Base-by-base conservation (phyloP, 2,329 filamentous ascomycete genomes). In the Aureobasidium lini region DNA sequence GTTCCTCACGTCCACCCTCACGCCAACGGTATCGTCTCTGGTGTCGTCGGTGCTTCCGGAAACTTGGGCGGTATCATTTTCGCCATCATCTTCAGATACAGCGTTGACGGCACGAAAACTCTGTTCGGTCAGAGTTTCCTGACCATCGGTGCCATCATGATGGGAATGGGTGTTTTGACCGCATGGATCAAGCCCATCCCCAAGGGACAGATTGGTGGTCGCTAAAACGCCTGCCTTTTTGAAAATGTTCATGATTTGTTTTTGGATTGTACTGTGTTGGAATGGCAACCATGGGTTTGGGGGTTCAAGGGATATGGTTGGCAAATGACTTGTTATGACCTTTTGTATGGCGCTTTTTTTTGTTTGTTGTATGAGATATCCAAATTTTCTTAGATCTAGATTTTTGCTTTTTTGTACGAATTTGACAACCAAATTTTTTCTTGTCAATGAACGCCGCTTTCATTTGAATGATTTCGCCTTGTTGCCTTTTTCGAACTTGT, bases 1-100 rank as follows among this genome's bases (percentile, higher is more conserved):
- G 87, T 96, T 28, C 90, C 91, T 3, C 92, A 96, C 69, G 87
- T 95, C 1, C 88, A 92, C 72, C 89, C 90, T 1, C 81, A 81
- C 62, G 89, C 90, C 62, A 96, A 95, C 72, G 91, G 90, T 72
- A 75, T 84, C 59, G 81, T 96, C 6, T 89, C 87, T 1, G 91
- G 91, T 11, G 77, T 89, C 37, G 87, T 90, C 0, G 92, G 92
- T 9, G 90, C 88, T 0, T 79, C 82, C 8, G 91, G 92, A 1
- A 96, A 96, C 68, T 72, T 96, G 9, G 92, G 92, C 4, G 92
- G 92, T 11, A 84, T 96, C 54, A 72, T 95, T 50, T 95, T 94
- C 68, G 87, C 90, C 18, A 83, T 95, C 69, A 84, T 90, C 68
- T 95, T 93, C 78, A 79, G 90, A 52, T 94, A 92, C 73, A 44